Percentiles rank a stretch among this genome's conserved stretches.
Conservation (phyloP, 345 rosid genomes). For the Erucastrum elatum region DNA sequence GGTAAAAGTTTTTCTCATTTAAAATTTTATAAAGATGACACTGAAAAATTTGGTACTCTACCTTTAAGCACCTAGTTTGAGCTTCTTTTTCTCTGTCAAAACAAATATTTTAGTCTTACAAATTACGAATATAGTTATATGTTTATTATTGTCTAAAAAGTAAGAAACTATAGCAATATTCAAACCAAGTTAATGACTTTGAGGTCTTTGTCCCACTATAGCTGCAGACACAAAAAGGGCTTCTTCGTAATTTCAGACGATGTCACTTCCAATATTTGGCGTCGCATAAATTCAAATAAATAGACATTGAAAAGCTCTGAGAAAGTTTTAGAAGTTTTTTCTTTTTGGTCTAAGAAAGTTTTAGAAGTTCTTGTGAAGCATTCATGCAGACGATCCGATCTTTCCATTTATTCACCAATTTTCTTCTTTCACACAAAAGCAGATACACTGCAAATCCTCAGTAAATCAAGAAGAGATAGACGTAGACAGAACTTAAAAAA, state of each 20-base stretch:
- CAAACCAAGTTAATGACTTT: constrained; percentile 24
- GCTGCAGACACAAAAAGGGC: constrained; percentile 20
- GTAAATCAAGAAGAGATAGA: constrained; percentile 7
- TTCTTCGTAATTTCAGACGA: constrained; percentile 18
- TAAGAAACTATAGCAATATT: not conserved
- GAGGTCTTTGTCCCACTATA: constrained; percentile 11
- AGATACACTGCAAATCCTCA: constrained; percentile 9
- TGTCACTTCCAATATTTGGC: not conserved
- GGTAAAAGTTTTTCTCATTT: not conserved
- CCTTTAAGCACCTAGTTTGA: not conserved
- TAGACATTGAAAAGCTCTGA: constrained; percentile 34
- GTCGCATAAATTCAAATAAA: constrained; percentile 32
- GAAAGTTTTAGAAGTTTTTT: not conserved
- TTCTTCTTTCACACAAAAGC: constrained; percentile 10
- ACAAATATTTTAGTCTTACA: not conserved
- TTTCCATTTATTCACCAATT: constrained; percentile 49
- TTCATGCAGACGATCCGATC: constrained; percentile 43
- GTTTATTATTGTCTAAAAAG: not conserved
- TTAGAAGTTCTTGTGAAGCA: constrained; percentile 35
- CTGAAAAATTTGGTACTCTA: not conserved
- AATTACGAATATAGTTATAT: not conserved
- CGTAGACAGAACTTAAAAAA: not conserved
- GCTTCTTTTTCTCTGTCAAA: not conserved
- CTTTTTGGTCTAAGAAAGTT: not conserved
- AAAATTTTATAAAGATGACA: not conserved